Evolutionary conservation across 164 flowering plant species (phyloP).

Genomic region (Aristolochia californica): DNA sequence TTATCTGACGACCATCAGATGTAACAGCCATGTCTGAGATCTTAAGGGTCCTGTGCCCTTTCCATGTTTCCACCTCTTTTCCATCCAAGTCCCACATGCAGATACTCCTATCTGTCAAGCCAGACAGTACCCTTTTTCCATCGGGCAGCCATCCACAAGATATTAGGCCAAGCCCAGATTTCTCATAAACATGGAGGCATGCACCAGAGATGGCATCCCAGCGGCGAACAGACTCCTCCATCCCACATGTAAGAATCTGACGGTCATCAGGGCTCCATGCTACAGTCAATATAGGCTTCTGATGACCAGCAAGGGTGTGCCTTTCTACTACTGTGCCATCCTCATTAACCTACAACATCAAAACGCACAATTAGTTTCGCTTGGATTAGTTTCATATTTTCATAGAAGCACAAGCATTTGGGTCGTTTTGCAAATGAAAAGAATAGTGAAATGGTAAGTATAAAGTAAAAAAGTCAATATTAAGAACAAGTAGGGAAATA

Average conservation of each 20-base stretch:
- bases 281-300: slow-evolving; percentile 47
- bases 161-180: slow-evolving; percentile 39
- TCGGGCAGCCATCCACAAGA: slow-evolving; percentile 92
- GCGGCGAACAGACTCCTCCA: slow-evolving; percentile 56
- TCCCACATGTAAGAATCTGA: slow-evolving; percentile 78
- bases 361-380: background rate
- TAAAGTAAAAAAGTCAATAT: too few species aligned
- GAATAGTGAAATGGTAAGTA: too few species aligned
- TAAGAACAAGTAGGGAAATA: too few species aligned
- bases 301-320: slow-evolving; percentile 50
- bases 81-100: slow-evolving; percentile 86
- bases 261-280: slow-evolving; percentile 76
- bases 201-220: slow-evolving; percentile 74
- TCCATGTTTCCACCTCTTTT: slow-evolving; percentile 64
- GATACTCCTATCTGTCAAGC: slow-evolving; percentile 69
- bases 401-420: too few species aligned
- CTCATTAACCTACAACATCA: slow-evolving; percentile 25
- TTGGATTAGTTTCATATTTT: too few species aligned
- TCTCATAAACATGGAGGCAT: slow-evolving; percentile 64
- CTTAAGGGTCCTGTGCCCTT: slow-evolving; percentile 50
- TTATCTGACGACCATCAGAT: slow-evolving; percentile 53
- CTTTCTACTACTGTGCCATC: slow-evolving; percentile 27
- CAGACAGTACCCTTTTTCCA: slow-evolving; percentile 45
- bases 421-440: too few species aligned
- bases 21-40: slow-evolving; percentile 70